Evolutionary conservation across 108 stramenopile genomes (phyloP), one percentile per base, ranked within the genome.

Genomic region (Skeletonema menzelii): DNA sequence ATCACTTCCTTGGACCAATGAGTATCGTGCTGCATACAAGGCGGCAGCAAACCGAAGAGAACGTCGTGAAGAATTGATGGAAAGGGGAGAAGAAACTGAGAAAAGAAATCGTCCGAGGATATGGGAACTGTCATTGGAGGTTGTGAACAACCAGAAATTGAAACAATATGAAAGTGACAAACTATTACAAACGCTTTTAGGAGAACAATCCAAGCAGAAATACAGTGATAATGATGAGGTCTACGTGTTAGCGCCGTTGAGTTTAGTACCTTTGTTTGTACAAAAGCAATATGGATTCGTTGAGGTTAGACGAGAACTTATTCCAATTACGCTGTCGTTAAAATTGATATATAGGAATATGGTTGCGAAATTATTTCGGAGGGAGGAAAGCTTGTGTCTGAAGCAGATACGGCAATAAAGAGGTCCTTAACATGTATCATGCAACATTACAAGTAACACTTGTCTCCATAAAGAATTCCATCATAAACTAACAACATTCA

Each of bases 1-100:
- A 26, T 82, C 80, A 19, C 63, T 84, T 10, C 84, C 84, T 13
- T 84, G 84, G 84, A 73, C 76, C 13, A 70, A 70, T 22, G 84
- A 84, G 30, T 84, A 84, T 57, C 56, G 62, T n/a, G 59, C 56
- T 30, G 63, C 69, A 15, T 40, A 53, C 2, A 32, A 56, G 44
- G 40, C 70, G 2, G 72, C 73, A 26, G 61, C 35, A 4, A 55
- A 69, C 14, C 40, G 83, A 13, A n/a, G 22, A 31, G 47, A 70
- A 61, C 69, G 75, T 0, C 47, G 83, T 20, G 65, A 65, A 35
- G 31, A 76, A 55, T 17, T 70, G 38, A 65, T 65, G 44, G 12
- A 65, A 58, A 46, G 14, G 26, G 58, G 24, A 72, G 47, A 44
- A 53, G 8, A 72, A 55, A 14, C 26, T 60, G 69, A 31, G 1